Conservation (phyloP, 1,284 basidiomycete species). For the Ceratobasidium sp. region DNA sequence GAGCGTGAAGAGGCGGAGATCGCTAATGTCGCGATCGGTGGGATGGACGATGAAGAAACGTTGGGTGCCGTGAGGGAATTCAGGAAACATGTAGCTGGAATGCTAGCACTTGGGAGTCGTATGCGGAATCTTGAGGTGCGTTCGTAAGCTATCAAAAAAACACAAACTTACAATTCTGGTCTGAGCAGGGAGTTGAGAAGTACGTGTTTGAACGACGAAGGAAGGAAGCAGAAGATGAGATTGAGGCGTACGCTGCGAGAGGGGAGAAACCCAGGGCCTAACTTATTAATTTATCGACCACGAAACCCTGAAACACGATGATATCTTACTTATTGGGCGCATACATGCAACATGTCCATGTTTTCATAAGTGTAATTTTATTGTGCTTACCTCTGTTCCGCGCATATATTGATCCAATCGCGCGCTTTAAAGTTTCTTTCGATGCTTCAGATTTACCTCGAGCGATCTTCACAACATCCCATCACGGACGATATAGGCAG, state of each 20-base stretch:
- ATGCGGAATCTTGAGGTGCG: constrained; percentile 45
- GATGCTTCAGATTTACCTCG: too few relatives aligned
- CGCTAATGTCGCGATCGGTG: constrained; percentile 40
- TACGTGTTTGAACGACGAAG: constrained; percentile 45
- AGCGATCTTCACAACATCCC: too few relatives aligned
- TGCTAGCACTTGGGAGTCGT: constrained; percentile 45
- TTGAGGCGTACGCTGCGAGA: neutral
- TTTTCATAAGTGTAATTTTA: too few relatives aligned
- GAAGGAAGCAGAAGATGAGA: constrained; percentile 36
- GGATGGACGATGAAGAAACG: constrained; percentile 47
- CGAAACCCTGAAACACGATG: neutral
- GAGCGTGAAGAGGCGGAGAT: constrained; percentile 45
- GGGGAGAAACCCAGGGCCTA: neutral
- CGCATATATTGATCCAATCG: too few relatives aligned
- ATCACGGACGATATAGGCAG: too few relatives aligned
- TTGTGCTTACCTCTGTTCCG: too few relatives aligned
- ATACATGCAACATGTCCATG: neutral
- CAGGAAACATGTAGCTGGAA: constrained; percentile 43
- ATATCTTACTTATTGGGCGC: neutral
- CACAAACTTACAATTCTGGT: neutral
- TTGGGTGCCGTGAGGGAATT: constrained; percentile 46
- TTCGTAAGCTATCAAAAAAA: too few relatives aligned
- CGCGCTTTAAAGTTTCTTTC: too few relatives aligned
- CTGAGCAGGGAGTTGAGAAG: constrained; percentile 37
- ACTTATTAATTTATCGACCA: neutral